These are phyloP conservation scores for Pleurostoma richardsiae DNA, from an alignment of 2,329 filamentous ascomycete genomes.

Conservation along the genomic window DNA sequence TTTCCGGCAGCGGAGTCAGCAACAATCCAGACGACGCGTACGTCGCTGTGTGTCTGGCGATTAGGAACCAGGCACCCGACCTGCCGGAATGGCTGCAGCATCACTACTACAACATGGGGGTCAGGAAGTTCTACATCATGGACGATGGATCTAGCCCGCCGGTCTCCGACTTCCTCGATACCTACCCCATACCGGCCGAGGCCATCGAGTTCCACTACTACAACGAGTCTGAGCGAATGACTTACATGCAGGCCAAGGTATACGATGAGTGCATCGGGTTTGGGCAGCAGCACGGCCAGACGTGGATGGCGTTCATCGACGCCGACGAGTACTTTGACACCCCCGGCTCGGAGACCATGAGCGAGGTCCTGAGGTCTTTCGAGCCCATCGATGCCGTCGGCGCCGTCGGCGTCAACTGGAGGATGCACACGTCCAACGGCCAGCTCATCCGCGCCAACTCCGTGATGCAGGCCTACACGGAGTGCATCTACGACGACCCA, in stretches of 20 bases:
- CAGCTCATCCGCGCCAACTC: constrained; percentile 15
- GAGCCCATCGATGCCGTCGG: constrained; percentile 17
- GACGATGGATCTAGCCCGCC: constrained; percentile 11
- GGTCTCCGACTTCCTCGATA: constrained; percentile 2
- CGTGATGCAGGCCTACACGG: constrained; percentile 19
- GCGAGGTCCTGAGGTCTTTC: constrained; percentile 16
- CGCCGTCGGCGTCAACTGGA: constrained; percentile 24
- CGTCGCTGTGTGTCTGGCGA: constrained; percentile 2
- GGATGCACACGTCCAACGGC: constrained; percentile 20
- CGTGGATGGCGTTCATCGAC: constrained; percentile 25
- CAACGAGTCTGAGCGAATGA: background rate
- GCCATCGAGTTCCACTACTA: background rate
- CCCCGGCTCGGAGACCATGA: constrained; percentile 14
- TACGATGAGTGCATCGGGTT: constrained; percentile 6
- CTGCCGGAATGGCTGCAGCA: constrained; percentile 11
- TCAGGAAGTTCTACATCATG: constrained; percentile 10
- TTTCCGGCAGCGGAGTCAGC: too few relatives aligned
- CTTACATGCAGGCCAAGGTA: constrained; percentile 1
- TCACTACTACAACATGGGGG: constrained; percentile 12
- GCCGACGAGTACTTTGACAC: constrained; percentile 25
- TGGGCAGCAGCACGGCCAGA: constrained; percentile 17
- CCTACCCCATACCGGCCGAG: background rate
- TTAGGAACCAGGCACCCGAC: constrained; percentile 8
- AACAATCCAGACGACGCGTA: too few relatives aligned
- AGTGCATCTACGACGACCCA: constrained; percentile 2